Percentiles rank a stretch among this genome's conserved stretches.
Conservation (phyloP, 345 rosid genomes). For the Orychophragmus violaceus region DNA sequence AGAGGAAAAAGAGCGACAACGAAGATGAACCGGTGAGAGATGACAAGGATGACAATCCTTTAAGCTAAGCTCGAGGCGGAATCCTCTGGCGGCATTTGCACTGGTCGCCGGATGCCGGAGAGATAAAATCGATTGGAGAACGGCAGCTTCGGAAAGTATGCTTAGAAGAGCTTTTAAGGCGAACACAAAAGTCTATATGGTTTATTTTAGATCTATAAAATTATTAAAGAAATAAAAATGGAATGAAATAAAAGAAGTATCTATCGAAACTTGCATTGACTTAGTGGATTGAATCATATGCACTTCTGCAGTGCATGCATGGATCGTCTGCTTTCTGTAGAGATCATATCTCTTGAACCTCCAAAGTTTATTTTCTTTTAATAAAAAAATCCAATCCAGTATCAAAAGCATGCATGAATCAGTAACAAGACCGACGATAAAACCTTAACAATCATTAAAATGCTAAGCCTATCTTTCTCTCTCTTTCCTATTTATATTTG, state of each 20-base stretch:
- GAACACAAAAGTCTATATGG: no score
- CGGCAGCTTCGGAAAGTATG: no score
- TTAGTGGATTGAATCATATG: slow-evolving; percentile 25
- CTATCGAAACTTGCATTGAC: slow-evolving; percentile 23
- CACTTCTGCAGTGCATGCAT: slow-evolving; percentile 29
- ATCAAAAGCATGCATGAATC: slow-evolving; percentile 27
- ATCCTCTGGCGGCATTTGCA: no score
- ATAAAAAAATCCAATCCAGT: background rate
- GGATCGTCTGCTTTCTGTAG: slow-evolving; percentile 23
- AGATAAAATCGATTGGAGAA: no score
- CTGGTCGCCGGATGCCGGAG: no score
- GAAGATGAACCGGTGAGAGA: no score
- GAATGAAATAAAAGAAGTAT: background rate
- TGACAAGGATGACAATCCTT: no score
- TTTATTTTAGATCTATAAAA: no score
- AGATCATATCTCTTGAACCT: slow-evolving; percentile 18
- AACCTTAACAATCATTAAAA: slow-evolving; percentile 14
- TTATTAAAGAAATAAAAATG: no score
- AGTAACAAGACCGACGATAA: slow-evolving; percentile 1
- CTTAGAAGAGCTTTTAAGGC: no score
- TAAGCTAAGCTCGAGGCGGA: no score
- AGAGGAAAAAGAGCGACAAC: no score
- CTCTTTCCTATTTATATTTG: slow-evolving; percentile 7
- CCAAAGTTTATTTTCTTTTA: slow-evolving; percentile 13
- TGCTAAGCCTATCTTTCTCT: background rate